phyloP scores from a whole-genome alignment of 768 basidiomycete genomes.

The Pisolithus orientalis region DNA sequence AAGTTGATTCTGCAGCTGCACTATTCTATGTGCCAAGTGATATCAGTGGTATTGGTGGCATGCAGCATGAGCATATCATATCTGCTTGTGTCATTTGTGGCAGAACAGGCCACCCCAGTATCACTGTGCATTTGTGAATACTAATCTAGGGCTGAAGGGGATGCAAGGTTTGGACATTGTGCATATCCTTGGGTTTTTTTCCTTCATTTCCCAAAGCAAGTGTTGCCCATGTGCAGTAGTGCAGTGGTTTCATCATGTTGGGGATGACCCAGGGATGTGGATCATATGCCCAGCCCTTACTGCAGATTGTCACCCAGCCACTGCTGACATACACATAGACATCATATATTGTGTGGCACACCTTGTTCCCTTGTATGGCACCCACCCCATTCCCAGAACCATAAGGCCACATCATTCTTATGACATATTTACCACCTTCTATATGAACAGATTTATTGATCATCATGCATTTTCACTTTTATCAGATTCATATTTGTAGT shows the following conservation, averaged over 20 bases:
- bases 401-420: not conserved
- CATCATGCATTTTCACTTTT: slow-evolving; percentile 5
- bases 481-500: not conserved
- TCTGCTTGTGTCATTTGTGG: slow-evolving; percentile 2
- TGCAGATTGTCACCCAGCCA: not conserved
- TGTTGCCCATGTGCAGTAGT: slow-evolving; percentile 22
- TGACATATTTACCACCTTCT: not conserved
- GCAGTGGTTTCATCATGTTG: slow-evolving; percentile 16
- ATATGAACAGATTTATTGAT: slow-evolving; percentile 9
- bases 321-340: not conserved
- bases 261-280: slow-evolving; percentile 23
- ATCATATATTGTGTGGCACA: not conserved
- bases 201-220: slow-evolving; percentile 8
- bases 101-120: not conserved
- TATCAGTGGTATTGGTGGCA: slow-evolving; percentile 6
- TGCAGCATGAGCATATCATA: slow-evolving; percentile 3
- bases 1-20: slow-evolving; percentile 1
- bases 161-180: slow-evolving; percentile 21
- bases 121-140: slow-evolving; percentile 25
- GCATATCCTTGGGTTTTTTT: slow-evolving; percentile 15
- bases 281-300: slow-evolving; percentile 5
- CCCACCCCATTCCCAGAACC: slow-evolving; percentile 5
- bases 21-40: slow-evolving; percentile 5
- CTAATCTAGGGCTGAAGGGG: slow-evolving; percentile 8
- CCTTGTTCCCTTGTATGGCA: not conserved